Conservation (phyloP, 1,284 basidiomycete species). For the Ceratobasidium sp. region DNA sequence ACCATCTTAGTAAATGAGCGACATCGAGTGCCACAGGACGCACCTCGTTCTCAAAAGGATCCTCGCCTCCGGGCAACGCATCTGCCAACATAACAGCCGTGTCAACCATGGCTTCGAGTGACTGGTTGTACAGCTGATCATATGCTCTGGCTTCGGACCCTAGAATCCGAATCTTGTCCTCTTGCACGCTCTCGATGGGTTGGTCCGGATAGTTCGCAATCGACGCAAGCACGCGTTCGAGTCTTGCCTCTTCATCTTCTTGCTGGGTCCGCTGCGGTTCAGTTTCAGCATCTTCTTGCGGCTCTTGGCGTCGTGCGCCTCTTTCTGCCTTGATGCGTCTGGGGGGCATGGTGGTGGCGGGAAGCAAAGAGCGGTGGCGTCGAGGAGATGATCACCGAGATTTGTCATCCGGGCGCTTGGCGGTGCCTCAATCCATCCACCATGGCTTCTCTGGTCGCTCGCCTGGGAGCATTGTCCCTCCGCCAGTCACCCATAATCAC, state of each 20-base stretch:
- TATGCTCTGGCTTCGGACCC: slow-evolving; percentile 29
- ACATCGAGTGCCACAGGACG: slow-evolving; percentile 47
- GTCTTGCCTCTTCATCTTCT: slow-evolving; percentile 55
- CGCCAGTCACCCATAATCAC: slow-evolving; percentile 7
- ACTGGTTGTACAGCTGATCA: slow-evolving; percentile 30
- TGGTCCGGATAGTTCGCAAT: slow-evolving; percentile 66
- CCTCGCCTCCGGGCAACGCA: slow-evolving; percentile 65
- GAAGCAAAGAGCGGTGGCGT: not conserved
- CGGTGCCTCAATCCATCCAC: not conserved
- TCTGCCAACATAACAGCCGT: slow-evolving; percentile 58
- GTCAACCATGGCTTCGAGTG: slow-evolving; percentile 32
- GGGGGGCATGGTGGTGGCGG: slow-evolving; percentile 18
- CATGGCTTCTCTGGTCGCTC: slow-evolving; percentile 31
- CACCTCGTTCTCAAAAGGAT: slow-evolving; percentile 58
- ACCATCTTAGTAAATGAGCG: not conserved
- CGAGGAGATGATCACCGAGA: not conserved
- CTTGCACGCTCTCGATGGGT: slow-evolving; percentile 55
- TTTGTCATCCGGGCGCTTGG: slow-evolving; percentile 7
- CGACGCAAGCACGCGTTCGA: slow-evolving; percentile 52
- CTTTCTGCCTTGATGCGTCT: slow-evolving; percentile 18
- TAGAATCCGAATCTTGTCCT: slow-evolving; percentile 25
- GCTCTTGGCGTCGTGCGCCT: not conserved
- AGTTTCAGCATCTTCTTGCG: slow-evolving; percentile 48
- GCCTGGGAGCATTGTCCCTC: slow-evolving; percentile 15
- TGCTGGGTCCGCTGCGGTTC: slow-evolving; percentile 45